Conservation (phyloP, 169 alveolate species). For the Plasmodium vivax region DNA sequence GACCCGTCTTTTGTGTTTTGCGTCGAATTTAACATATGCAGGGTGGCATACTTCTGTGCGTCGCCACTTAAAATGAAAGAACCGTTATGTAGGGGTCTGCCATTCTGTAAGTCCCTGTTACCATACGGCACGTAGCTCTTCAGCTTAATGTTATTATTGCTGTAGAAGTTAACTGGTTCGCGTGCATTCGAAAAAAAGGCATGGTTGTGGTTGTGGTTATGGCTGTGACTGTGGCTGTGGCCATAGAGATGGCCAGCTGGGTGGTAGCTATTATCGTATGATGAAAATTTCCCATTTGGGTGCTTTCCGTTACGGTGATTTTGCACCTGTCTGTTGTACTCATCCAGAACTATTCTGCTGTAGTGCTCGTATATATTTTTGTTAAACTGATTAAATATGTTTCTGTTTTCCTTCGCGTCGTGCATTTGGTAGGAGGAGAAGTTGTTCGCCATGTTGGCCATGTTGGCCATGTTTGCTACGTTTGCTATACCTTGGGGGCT, state of each 20-base stretch:
- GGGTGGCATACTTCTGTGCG: not conserved
- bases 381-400: not conserved
- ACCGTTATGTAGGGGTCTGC: not conserved
- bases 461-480: no score
- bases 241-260: not conserved
- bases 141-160: constrained; percentile 5
- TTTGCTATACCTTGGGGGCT: not conserved
- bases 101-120: not conserved
- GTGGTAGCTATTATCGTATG: constrained; percentile 18
- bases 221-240: not conserved
- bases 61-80: constrained; percentile 6
- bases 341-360: not conserved
- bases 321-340: not conserved
- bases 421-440: not conserved
- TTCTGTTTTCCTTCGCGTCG: not conserved
- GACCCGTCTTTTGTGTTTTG: not conserved
- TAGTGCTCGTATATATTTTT: not conserved
- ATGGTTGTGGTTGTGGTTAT: not conserved
- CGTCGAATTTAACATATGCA: not conserved
- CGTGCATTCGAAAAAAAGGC: not conserved
- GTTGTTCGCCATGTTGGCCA: no score
- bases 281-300: constrained; percentile 8
- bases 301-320: not conserved
- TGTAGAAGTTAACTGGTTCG: not conserved
- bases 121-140: not conserved